Evolutionary conservation across 371 early-diverging fungal genomes (phyloP), one percentile per base, ranked within the genome.

Genomic region (Rhizomucor miehei): DNA sequence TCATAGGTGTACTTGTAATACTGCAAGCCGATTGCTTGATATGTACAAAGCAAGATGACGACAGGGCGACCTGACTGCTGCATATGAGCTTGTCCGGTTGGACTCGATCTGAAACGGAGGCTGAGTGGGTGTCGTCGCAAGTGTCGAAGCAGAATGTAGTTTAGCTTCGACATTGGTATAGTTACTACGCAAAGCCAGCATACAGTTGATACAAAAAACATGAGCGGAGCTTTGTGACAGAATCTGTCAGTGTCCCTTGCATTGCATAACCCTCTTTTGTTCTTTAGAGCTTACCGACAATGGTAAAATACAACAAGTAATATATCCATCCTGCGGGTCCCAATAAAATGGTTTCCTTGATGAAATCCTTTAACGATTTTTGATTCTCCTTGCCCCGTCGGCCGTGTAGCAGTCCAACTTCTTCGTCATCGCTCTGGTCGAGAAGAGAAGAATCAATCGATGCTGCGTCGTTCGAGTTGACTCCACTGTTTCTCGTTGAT

Each of bases 131-230:
- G 86, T 35, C 84, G 86, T 39, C 89, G 81, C 23, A 94, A 72
- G 57, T 92, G 90, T 29, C 84, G 77, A 21, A 80, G 73, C 24
- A 94, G 69, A 16, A 90, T 87, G 59, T 83, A 91, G 37, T 85
- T 90, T 19, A 95, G 82, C 66, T 93, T 94, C 39, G 92, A 94
- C 97, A 96, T 97, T 3, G 98, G 97, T 40, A 98, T 85, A 0
- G 93, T 87, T 37, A 95, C 76, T 40, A 97, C 93, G 36, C 86
- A 81, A 56, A 96, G 82, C 89, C 93, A 95, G 66, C 94, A 91
- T 10, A 89, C 57, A 8, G 84, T 77, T 8, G 91, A 86, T 6
- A 91, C 89, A 0, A 88, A 41, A 12, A 94, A 48, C 36, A 92
- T 89, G 8, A 92, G 46, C 5, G 98, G 98, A 0, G 86, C 90